These are phyloP conservation scores for Cryptococcus sp. DNA, from an alignment of 1,284 basidiomycete species.

Conservation along the genomic window DNA sequence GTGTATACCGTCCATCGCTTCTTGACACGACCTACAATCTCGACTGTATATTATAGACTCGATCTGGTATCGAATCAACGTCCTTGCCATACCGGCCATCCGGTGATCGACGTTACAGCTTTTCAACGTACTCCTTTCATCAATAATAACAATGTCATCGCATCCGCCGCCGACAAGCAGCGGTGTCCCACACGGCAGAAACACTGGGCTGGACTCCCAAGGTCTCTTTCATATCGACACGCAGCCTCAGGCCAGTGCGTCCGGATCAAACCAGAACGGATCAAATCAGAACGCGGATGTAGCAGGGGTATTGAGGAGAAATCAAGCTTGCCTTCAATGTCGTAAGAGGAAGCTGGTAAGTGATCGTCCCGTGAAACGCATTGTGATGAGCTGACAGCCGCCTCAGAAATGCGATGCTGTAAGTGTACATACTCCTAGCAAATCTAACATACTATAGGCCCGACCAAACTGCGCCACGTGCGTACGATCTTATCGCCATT, in stretches of 20 bases:
- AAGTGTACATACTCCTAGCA: not conserved
- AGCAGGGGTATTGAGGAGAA: constrained; percentile 36
- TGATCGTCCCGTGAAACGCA: not conserved
- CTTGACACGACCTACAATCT: too few species aligned
- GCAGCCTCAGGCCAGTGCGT: not conserved
- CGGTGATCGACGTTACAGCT: too few species aligned
- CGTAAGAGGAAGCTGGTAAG: constrained; percentile 37
- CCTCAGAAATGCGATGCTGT: constrained; percentile 50
- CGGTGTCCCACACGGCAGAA: too few species aligned
- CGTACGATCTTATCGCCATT: constrained; percentile 46
- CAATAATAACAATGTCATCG: too few species aligned
- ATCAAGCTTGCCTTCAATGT: constrained; percentile 44
- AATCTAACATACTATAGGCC: constrained; percentile 17
- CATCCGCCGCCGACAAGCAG: too few species aligned
- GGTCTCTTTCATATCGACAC: constrained; percentile 16
- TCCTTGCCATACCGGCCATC: too few species aligned
- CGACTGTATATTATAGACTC: too few species aligned
- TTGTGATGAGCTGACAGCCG: not conserved
- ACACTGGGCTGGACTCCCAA: constrained; percentile 2
- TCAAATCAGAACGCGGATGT: constrained; percentile 19
- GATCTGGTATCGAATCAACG: too few species aligned
- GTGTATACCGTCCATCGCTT: too few species aligned
- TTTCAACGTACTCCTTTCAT: too few species aligned
- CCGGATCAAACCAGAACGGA: not conserved
- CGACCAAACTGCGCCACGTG: constrained; percentile 52